These are phyloP conservation scores for Lactarius hatsudake DNA, from an alignment of 768 basidiomycete species.

Conservation along the genomic window DNA sequence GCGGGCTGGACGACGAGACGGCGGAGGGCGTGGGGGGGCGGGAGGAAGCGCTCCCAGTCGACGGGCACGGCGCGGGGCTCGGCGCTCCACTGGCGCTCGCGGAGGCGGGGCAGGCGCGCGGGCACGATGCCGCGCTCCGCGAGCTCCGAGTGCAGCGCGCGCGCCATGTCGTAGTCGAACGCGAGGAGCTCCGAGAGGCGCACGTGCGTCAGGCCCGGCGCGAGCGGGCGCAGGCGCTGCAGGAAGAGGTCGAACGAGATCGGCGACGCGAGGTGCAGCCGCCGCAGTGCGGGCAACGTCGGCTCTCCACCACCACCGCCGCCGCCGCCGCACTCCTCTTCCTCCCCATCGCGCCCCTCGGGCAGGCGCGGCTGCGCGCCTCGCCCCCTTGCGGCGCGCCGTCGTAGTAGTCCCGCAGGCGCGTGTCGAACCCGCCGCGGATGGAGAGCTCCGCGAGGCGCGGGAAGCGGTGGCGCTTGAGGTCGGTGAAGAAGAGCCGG, in stretches of 20 bases:
- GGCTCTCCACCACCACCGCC: too few species aligned
- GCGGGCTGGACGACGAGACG: conserved; percentile 24
- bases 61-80: conserved; percentile 22
- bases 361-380: not conserved
- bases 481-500: conserved; percentile 25
- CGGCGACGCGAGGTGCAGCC: conserved; percentile 26
- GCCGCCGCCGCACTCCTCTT: too few species aligned
- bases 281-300: conserved; percentile 15
- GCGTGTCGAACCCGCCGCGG: conserved; percentile 26
- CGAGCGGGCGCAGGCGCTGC: conserved; percentile 23
- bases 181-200: conserved; percentile 27
- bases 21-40: conserved; percentile 1
- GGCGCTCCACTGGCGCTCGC: conserved; percentile 15
- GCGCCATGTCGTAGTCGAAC: conserved; percentile 24
- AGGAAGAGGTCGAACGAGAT: conserved; percentile 27
- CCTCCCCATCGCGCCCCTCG: not conserved
- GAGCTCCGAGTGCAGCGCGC: conserved; percentile 26
- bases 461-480: conserved; percentile 20
- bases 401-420: conserved; percentile 18
- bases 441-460: conserved; percentile 24
- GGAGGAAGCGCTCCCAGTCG: conserved; percentile 23
- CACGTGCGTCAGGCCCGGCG: conserved; percentile 20
- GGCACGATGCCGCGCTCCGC: conserved; percentile 25
- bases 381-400: not conserved
- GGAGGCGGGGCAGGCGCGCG: conserved; percentile 12